Conservation (phyloP, 2,329 filamentous ascomycete species). For the Rugonectria rugulosa region DNA sequence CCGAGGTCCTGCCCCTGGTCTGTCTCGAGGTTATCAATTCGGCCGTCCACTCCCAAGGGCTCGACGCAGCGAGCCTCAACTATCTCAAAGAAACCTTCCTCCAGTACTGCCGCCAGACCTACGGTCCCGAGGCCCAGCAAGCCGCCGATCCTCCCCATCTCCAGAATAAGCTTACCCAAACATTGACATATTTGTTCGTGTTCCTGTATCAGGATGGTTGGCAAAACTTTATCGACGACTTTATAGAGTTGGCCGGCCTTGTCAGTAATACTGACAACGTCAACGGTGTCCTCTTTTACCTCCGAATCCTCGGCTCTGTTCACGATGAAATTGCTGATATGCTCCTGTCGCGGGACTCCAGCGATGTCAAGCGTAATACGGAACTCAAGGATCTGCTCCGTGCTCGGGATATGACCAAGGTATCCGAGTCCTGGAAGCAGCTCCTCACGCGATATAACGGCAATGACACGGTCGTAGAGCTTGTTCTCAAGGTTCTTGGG, state of each 20-base stretch:
- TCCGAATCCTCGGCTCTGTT: constrained; percentile 86
- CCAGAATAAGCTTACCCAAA: constrained; percentile 98
- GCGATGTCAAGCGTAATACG: constrained; percentile 84
- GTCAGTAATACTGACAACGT: constrained; percentile 73
- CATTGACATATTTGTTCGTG: constrained; percentile 91
- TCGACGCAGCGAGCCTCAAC: constrained; percentile 75
- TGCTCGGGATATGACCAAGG: constrained; percentile 85
- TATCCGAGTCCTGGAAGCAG: constrained; percentile 90
- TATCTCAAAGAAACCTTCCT: constrained; percentile 84
- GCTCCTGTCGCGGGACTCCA: constrained; percentile 78
- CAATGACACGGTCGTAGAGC: constrained; percentile 78
- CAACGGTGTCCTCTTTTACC: constrained; percentile 82
- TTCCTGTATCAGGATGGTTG: constrained; percentile 85
- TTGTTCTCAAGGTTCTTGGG: constrained; percentile 89
- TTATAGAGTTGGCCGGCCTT: constrained; percentile 75
- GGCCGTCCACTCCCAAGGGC: constrained; percentile 80
- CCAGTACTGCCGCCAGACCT: constrained; percentile 80
- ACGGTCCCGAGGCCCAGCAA: constrained; percentile 66
- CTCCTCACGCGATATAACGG: constrained; percentile 80
- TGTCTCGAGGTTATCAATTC: constrained; percentile 94
- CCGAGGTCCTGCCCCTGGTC: constrained; percentile 87
- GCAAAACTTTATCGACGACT: constrained; percentile 91
- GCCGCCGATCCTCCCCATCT: constrained; percentile 76
- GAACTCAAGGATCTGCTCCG: constrained; percentile 91
- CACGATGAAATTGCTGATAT: constrained; percentile 98